Conservation (phyloP, 768 basidiomycete genomes). For the Phanerochaete carnosa region DNA sequence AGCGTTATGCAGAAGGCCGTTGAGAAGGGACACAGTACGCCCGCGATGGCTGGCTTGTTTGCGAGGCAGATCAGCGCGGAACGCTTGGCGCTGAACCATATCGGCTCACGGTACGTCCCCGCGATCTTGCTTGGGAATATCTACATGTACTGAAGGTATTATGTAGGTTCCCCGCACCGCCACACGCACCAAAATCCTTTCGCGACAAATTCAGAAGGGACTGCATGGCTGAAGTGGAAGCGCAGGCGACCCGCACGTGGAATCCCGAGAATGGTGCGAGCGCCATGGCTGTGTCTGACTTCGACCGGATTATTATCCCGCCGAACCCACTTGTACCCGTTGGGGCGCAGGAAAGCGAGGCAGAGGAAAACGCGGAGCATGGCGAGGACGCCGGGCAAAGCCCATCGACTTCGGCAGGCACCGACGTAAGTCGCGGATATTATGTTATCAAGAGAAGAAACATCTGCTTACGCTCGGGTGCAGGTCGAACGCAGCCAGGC, state of each 20-base stretch:
- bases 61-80: conserved; percentile 59
- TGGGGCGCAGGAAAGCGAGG: background rate
- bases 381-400: background rate
- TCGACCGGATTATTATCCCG: conserved; percentile 20
- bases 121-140: background rate
- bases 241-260: conserved; percentile 28
- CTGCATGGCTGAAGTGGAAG: conserved; percentile 28
- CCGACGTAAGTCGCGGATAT: background rate
- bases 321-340: conserved; percentile 1
- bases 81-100: conserved; percentile 72
- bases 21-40: conserved; percentile 75
- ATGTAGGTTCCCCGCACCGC: conserved; percentile 24
- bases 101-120: conserved; percentile 56
- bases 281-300: conserved; percentile 58
- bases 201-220: conserved; percentile 17
- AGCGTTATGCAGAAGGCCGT: conserved; percentile 42
- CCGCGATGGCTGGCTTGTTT: conserved; percentile 74
- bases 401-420: background rate
- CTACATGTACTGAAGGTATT: background rate
- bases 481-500: no score
- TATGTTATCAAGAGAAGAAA: no score
- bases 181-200: background rate
- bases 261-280: conserved; percentile 23
- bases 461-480: no score
- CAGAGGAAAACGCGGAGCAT: background rate